Conservation (phyloP, 345 rosid genomes). For the Aquilaria sinensis region DNA sequence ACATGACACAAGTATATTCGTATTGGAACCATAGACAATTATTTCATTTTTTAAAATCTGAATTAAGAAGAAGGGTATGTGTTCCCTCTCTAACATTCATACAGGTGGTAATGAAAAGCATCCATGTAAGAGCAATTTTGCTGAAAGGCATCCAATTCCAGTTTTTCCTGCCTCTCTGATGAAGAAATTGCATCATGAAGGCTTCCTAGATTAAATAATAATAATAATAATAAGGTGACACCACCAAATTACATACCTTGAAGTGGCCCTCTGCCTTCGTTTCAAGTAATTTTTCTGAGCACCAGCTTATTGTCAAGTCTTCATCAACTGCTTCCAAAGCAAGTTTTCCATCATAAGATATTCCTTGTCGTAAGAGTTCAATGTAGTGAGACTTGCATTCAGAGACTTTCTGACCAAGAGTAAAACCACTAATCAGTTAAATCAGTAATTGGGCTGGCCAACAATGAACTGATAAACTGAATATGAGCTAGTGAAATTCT, state of each 20-base stretch:
- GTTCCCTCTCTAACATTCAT: conserved; percentile 7
- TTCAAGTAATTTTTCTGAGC: conserved; percentile 71
- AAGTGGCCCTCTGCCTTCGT: conserved; percentile 85
- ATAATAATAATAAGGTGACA: conserved; percentile 55
- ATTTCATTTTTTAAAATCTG: too few species aligned
- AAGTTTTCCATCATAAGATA: conserved; percentile 41
- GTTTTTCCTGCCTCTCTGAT: conserved; percentile 59
- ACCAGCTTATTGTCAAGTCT: conserved; percentile 52
- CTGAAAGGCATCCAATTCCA: conserved; percentile 29
- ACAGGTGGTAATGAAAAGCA: conserved; percentile 3
- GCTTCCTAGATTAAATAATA: conserved; percentile 71
- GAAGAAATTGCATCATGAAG: conserved; percentile 79
- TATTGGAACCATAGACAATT: too few species aligned
- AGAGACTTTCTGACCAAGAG: conserved; percentile 64
- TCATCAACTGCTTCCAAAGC: conserved; percentile 67
- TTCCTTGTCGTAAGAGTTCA: conserved; percentile 41
- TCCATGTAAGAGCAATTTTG: neutral
- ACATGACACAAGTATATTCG: too few species aligned
- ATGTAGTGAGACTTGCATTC: conserved; percentile 49
- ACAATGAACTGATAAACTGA: too few species aligned
- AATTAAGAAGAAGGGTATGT: conserved; percentile 5
- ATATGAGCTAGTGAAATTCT: too few species aligned
- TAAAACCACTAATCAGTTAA: conserved; percentile 18
- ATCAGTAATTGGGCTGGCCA: neutral
- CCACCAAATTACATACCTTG: conserved; percentile 71